phyloP scores from a whole-genome alignment of 257 asterid genomes.

The Ehretia macrophylla region DNA sequence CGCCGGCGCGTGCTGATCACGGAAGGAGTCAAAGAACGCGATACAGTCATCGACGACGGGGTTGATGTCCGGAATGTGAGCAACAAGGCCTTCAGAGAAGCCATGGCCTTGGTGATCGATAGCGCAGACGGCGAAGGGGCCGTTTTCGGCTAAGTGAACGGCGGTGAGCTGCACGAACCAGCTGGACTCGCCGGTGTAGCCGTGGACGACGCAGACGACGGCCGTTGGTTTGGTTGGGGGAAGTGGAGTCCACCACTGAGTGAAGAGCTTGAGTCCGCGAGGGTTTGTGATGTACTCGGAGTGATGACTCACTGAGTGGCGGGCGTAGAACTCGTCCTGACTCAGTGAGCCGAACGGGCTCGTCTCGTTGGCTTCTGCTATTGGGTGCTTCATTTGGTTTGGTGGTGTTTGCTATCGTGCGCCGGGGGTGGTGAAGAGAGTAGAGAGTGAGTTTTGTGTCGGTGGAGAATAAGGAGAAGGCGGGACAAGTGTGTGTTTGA shows the following conservation, averaged over 20 bases:
- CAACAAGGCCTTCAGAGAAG: conserved; percentile 70
- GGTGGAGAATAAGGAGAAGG: no score
- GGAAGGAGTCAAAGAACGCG: conserved; percentile 49
- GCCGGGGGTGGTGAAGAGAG: neutral
- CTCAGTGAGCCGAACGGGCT: conserved; percentile 69
- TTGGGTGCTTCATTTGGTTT: conserved; percentile 49
- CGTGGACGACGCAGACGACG: conserved; percentile 78
- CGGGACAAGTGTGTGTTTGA: no score
- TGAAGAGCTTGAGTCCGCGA: conserved; percentile 76
- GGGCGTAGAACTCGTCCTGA: conserved; percentile 70
- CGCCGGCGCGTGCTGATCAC: conserved; percentile 36
- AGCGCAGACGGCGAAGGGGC: conserved; percentile 85
- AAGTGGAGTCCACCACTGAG: conserved; percentile 88
- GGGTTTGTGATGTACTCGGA: conserved; percentile 69
- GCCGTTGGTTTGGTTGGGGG: conserved; percentile 44
- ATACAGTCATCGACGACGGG: conserved; percentile 78
- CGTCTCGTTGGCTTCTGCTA: conserved; percentile 70
- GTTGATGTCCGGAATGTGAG: conserved; percentile 72
- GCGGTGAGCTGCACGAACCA: conserved; percentile 94
- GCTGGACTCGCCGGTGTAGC: conserved; percentile 95
- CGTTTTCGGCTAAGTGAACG: conserved; percentile 60
- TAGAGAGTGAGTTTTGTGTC: neutral
- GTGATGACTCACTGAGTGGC: conserved; percentile 63
- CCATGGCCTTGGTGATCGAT: conserved; percentile 98
- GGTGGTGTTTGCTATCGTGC: neutral